phyloP scores from a whole-genome alignment of 2,329 filamentous ascomycete species.

The Sordariomycetes sp. region DNA sequence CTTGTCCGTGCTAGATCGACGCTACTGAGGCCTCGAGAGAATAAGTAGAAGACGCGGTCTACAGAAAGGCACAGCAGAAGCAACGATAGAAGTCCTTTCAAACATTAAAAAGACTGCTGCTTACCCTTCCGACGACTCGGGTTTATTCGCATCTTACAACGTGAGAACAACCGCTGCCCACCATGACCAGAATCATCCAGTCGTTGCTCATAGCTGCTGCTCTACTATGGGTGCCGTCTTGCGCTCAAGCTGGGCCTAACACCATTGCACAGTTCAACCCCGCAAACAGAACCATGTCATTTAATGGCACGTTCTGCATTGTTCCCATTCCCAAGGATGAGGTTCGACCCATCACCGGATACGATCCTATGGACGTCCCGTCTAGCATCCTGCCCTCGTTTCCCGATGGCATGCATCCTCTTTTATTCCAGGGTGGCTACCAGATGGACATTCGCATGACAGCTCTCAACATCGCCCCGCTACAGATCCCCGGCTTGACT shows the following conservation, averaged over 20 bases:
- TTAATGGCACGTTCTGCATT: not conserved
- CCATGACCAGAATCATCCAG: not conserved
- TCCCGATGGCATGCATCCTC: not conserved
- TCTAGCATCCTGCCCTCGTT: not conserved
- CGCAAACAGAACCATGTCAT: not conserved
- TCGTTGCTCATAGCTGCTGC: not conserved
- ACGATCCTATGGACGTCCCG: not conserved
- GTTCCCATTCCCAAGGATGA: not conserved
- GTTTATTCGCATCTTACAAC: too few relatives aligned
- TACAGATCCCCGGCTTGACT: not conserved
- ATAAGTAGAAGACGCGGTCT: too few relatives aligned
- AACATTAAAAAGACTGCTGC: too few relatives aligned
- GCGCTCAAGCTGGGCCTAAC: not conserved
- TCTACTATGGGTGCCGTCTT: not conserved
- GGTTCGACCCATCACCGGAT: not conserved
- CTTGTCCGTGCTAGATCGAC: too few relatives aligned
- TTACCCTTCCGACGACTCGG: too few relatives aligned
- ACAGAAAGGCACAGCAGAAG: too few relatives aligned
- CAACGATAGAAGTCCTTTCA: too few relatives aligned
- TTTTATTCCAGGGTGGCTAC: not conserved
- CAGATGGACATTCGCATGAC: not conserved
- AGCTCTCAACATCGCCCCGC: not conserved
- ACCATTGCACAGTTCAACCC: not conserved
- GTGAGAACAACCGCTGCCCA: too few relatives aligned
- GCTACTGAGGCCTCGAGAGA: too few relatives aligned